Evolutionary conservation across 2,329 filamentous ascomycete genomes (phyloP), one percentile per base, ranked within the genome.

Genomic region (Penicillium griseofulvum): DNA sequence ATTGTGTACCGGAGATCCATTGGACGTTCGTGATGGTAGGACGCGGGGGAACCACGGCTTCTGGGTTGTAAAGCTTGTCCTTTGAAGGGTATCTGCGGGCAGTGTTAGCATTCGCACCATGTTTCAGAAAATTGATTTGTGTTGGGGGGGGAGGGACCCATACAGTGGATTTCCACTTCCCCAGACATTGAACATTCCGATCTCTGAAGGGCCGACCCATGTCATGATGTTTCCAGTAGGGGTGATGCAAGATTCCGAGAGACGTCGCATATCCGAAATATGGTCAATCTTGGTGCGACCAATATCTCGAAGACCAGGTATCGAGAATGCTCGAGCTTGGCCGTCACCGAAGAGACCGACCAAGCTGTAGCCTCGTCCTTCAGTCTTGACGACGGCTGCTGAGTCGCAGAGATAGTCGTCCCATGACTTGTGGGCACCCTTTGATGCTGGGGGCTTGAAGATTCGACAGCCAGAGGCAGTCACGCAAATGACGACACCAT

Each of bases 1-100:
- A 89, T 73, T 97, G 93, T 1, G 93, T 97, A 4, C 94, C 94
- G 0, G 91, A 89, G 49, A 99, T 91, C 94, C 94, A 99, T 74
- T 97, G 91, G 36, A 99, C 75, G 66, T 95, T 96, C 19, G 90
- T 95, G 57, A 99, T 99, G 0, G 91, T 96, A 1, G 94, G 94
- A 2, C 94, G 85, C 12, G 90, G 82, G 2, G 92, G 93, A 22
- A 89, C 82, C 16, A 83, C 69, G 0, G 90, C 82, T 55, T 89
- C 81, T 0, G 89, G 86, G 69, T 97, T 96, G 73, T 90, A 84
- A 3, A 99, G 80, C 8, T 80, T 84, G 69, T 97, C 92, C n/a
- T 84, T 76, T 16, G 78, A 76, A 41, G 69, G 74, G n/a, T 73
- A 71, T 50, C 79, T 81, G 55, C 33, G 33, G 28, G 34, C 14